Conservation (phyloP, 169 alveolate genomes). For the Babesia ovis region DNA sequence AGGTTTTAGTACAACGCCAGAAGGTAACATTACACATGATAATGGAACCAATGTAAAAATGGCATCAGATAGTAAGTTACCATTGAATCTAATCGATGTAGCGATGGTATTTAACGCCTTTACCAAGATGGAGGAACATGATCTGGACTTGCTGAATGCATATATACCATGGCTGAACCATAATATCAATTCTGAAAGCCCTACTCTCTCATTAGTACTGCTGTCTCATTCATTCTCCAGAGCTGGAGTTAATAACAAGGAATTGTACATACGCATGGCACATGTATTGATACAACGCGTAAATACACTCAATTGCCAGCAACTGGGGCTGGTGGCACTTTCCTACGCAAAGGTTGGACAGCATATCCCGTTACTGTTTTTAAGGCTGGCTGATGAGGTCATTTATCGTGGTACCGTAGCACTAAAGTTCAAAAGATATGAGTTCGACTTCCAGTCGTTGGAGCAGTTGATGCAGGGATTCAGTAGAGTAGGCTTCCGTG, state of each 20-base stretch:
- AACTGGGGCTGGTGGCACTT: constrained; percentile 53
- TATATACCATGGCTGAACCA: constrained; percentile 57
- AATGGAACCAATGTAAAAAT: background rate
- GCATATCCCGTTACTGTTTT: constrained; percentile 24
- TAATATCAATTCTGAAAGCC: constrained; percentile 25
- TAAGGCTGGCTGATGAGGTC: constrained; percentile 63
- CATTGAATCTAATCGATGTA: constrained; percentile 44
- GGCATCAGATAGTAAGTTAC: background rate
- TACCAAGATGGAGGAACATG: constrained; percentile 30
- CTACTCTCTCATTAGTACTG: constrained; percentile 50
- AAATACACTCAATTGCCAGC: constrained; percentile 16
- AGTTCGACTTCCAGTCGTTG: constrained; percentile 64
- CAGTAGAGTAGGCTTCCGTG: constrained; percentile 48
- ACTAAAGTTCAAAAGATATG: constrained; percentile 44
- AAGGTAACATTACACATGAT: too few relatives aligned
- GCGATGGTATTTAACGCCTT: constrained; percentile 55
- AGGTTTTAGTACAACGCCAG: background rate
- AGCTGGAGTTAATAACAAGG: constrained; percentile 28
- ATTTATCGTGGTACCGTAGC: constrained; percentile 64
- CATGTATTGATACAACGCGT: constrained; percentile 14
- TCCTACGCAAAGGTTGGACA: constrained; percentile 46
- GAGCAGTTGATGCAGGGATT: constrained; percentile 62
- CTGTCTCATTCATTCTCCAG: constrained; percentile 51
- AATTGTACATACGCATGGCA: constrained; percentile 31
- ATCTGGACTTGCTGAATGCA: constrained; percentile 19